Base-by-base conservation (phyloP, 306 rosid genomes). In the Hippophae rhamnoides region DNA sequence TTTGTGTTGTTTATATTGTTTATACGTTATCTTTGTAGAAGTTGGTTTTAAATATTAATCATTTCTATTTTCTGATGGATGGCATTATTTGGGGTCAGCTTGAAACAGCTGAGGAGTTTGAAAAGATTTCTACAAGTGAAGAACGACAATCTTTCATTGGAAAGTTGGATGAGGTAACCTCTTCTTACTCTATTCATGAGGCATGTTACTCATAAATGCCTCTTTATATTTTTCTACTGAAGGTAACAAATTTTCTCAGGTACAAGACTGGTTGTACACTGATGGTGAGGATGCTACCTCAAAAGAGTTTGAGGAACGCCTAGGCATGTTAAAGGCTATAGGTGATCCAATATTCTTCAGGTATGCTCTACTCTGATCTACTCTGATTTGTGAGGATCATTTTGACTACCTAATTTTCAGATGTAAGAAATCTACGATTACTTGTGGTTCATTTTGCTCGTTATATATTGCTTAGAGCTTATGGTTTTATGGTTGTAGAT, bases 231-330 rank as follows among this genome's bases (percentile, higher is more conserved):
- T 40, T 52, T 78, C 64, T 3, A 71, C 61, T 57, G 31, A n/a
- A 58, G 63, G 56, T 49, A 57, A 40, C 69, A 64, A 43, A 46
- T 52, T 61, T 57, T 65, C 68, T 67, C 69, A 92, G 99, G 95
- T 80, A 50, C 99, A 92, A 85, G 99, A 92, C 31, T 92, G 99
- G 99, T 81, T 92, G 44, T 92, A 92, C 61, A 88, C 76, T 6
- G 99, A 92, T 59, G 99, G 99, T 54, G 99, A 92, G 82, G 95
- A 92, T 76, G 99, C 99, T 66, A 74, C 80, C 51, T 95, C 99
- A 26, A 23, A 77, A 10, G 96, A 92, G 86, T 92, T 92, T 74
- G 73, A 88, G 76, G 84, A 80, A 67, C 87, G 62, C 63, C 74
- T 88, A 38, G 81, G 86, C 79, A 65, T 59, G 81, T 75, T 92